Percentiles rank a stretch among this genome's conserved stretches.
phyloP scores from a whole-genome alignment of 768 basidiomycete genomes.

The Megacollybia marginata region DNA sequence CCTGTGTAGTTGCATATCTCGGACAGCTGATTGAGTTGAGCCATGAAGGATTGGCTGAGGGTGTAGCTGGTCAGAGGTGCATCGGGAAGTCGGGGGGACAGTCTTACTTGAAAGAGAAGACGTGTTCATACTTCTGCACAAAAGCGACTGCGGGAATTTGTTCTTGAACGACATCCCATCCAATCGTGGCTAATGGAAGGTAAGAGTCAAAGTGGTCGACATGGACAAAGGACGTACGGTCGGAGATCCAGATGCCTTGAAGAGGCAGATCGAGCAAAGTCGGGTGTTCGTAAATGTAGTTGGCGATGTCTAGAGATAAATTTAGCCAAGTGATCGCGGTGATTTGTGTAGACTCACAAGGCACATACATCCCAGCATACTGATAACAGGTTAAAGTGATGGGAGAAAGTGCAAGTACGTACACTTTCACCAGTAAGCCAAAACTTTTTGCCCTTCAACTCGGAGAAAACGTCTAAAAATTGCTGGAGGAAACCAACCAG shows the following conservation, averaged over 20 bases:
- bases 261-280: conserved; percentile 43
- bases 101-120: conserved; percentile 64
- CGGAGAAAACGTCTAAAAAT: conserved; percentile 67
- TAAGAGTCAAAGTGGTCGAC: background rate
- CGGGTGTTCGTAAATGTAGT: conserved; percentile 62
- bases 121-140: conserved; percentile 62
- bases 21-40: conserved; percentile 45
- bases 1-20: conserved; percentile 53
- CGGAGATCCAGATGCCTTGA: conserved; percentile 65
- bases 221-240: conserved; percentile 40
- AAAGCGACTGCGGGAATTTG: conserved; percentile 70
- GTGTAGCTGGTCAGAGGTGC: background rate
- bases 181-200: conserved; percentile 37
- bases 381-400: conserved; percentile 7
- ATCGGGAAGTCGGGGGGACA: background rate
- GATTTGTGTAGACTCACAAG: conserved; percentile 29
- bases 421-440: conserved; percentile 74
- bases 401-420: conserved; percentile 15
- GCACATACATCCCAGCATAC: conserved; percentile 50
- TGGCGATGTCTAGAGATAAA: conserved; percentile 52
- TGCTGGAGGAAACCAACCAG: conserved; percentile 63
- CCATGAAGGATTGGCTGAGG: conserved; percentile 55
- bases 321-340: background rate
- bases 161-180: conserved; percentile 56
- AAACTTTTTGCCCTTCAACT: conserved; percentile 66